phyloP scores from a whole-genome alignment of 768 basidiomycete genomes.

The Lanmaoa pseudosensibilis region DNA sequence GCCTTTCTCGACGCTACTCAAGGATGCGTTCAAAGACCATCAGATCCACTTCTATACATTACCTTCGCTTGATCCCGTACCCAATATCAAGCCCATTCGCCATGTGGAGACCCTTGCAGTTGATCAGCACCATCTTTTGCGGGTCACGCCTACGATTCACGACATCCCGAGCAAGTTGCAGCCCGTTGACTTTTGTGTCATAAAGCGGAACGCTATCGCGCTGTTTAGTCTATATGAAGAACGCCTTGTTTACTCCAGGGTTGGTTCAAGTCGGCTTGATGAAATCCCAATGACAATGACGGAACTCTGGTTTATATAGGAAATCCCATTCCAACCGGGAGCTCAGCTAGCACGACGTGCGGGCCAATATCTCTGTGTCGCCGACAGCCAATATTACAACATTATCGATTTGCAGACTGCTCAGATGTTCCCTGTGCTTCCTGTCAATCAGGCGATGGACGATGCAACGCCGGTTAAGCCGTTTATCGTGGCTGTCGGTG shows the following conservation, averaged over 20 bases:
- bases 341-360: conserved; percentile 60
- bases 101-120: conserved; percentile 80
- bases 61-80: conserved; percentile 74
- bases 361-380: conserved; percentile 67
- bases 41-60: conserved; percentile 78
- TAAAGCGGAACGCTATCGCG: conserved; percentile 64
- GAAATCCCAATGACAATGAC: background rate
- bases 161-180: conserved; percentile 42
- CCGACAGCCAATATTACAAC: conserved; percentile 71
- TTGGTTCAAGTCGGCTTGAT: conserved; percentile 22
- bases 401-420: conserved; percentile 76
- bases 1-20: conserved; percentile 1
- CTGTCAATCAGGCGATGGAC: conserved; percentile 68
- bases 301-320: conserved; percentile 41
- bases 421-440: conserved; percentile 70
- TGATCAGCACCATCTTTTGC: conserved; percentile 69
- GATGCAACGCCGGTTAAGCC: conserved; percentile 52
- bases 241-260: conserved; percentile 61
- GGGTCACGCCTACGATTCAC: conserved; percentile 45
- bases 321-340: conserved; percentile 66
- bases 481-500: conserved; percentile 70
- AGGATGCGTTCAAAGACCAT: conserved; percentile 39
- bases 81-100: conserved; percentile 71
- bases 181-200: conserved; percentile 68
- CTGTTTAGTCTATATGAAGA: conserved; percentile 65